Base-by-base conservation (phyloP, 345 rosid species). In the Erucastrum elatum region DNA sequence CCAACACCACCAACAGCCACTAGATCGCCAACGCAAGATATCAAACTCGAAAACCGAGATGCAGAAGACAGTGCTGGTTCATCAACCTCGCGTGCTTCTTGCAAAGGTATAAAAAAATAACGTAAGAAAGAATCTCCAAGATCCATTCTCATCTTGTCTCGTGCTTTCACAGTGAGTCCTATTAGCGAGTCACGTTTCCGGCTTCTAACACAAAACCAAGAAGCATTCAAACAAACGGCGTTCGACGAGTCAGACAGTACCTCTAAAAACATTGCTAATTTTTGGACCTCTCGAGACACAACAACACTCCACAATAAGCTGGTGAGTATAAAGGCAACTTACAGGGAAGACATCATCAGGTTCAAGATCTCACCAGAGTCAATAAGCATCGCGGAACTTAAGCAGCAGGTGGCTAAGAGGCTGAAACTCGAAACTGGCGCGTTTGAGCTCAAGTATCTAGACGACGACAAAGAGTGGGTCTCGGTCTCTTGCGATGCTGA, bases 381-480 rank as follows among this genome's bases (percentile, higher is more conserved):
- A 0, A 41, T 80, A 53, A 88, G 91, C 72, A 80, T 91, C 21
- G 12, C 80, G 59, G 97, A 92, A 69, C 76, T 94, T 61, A 88
- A 87, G 85, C 91, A 90, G 75, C 90, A 92, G 82, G 97, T 94
- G 74, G 94, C 90, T 3, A 92, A 85, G 87, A 90, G 97, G 88
- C 83, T 92, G 77, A 92, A 90, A 84, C 80, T 90, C 46, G 97
- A 92, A 69, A 85, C 82, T 31, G 91, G 89, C n/a, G 84, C 91
- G 17, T 94, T 90, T 44, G 97, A 92, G 69, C 84, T 92, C 55
- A 92, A 90, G 84, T 94, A 90, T 80, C 80, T 92, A 8, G 97
- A 94, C 25, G 95, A 94, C 8, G 98, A 94, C 80, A 86, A 74
- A 0, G 98, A 94, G 71, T 87, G 89, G 95, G 94, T 94, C 66